Evolutionary conservation across 306 rosid species (phyloP).

Genomic region (Fragaria ananassa): DNA sequence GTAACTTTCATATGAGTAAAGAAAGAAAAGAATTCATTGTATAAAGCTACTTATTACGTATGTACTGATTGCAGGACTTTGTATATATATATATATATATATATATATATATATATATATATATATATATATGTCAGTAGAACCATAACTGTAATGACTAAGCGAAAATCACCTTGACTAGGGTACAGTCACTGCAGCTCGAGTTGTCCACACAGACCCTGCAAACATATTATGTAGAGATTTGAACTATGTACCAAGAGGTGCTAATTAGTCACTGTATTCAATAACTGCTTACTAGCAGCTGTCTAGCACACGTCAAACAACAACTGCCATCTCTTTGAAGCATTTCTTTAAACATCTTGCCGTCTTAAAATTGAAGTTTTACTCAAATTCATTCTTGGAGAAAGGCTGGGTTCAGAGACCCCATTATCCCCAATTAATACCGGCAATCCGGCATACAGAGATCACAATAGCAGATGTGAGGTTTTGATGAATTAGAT

Average conservation of each 20-base stretch:
- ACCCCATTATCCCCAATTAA: background rate
- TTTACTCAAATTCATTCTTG: background rate
- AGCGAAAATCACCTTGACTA: conserved; percentile 54
- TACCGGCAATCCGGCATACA: no score
- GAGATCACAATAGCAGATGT: background rate
- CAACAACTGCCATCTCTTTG: background rate
- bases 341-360: background rate
- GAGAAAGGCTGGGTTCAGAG: background rate
- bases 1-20: background rate
- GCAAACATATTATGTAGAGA: conserved; percentile 26
- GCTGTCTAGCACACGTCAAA: background rate
- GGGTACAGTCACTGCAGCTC: conserved; percentile 53
- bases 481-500: background rate
- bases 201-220: conserved; percentile 83
- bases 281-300: background rate
- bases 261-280: background rate
- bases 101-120: conserved; percentile 7
- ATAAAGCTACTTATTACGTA: background rate
- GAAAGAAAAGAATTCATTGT: background rate
- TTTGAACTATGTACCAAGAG: background rate
- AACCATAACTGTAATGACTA: background rate
- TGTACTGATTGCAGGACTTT: background rate
- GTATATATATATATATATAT: conserved; percentile 5
- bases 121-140: background rate
- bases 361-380: background rate